Evolutionary conservation across 75 land plant genomes (phyloP), one percentile per base, ranked within the genome.

Genomic region (Pseudotsuga menziesii): DNA sequence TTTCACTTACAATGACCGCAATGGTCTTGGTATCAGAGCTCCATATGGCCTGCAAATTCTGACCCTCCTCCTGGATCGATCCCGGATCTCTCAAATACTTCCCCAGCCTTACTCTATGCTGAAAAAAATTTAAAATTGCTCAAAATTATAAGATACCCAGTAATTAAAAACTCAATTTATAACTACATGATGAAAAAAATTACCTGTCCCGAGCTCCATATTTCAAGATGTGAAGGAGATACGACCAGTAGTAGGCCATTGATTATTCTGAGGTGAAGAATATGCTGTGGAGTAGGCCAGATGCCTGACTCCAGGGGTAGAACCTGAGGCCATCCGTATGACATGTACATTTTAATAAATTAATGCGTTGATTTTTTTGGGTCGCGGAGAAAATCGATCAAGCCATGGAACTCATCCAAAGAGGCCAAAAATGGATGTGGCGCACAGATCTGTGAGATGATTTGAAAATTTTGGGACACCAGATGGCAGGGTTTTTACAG

Each of bases 271-370:
- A 97, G 80, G 80, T 88, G 87, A 13, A 97, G 67, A 79, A 88
- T 88, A 78, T 76, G 81, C 76, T 86, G 81, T 15, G 88, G 77
- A 19, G 90, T 36, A 9, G 87, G 79, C 73, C 63, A 81, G 22
- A 54, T 26, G 52, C 82, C 84, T 55, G 81, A 73, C 27, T 84
- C 88, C 52, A 94, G 86, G 19, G 97, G 91, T 75, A 97, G 83
- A 61, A 94, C 90, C 89, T 89, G 91, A 7, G 99, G 99, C 98
- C 98, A 97, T 83, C 99, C 99, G 70, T 92, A 97, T 26, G 99
- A 88, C 85, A 92, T 91, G 74, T 91, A 92, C 99, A 97, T 97
- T 36, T 75, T 86, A 22, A 5, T 5, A 22, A 59, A 59, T 20
- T 44, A 7, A 44, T 44, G 52, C 8, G 7, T 6, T 44, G 8